Conservation (phyloP, 108 stramenopile genomes). For the Fistulifera pelliculosa region DNA sequence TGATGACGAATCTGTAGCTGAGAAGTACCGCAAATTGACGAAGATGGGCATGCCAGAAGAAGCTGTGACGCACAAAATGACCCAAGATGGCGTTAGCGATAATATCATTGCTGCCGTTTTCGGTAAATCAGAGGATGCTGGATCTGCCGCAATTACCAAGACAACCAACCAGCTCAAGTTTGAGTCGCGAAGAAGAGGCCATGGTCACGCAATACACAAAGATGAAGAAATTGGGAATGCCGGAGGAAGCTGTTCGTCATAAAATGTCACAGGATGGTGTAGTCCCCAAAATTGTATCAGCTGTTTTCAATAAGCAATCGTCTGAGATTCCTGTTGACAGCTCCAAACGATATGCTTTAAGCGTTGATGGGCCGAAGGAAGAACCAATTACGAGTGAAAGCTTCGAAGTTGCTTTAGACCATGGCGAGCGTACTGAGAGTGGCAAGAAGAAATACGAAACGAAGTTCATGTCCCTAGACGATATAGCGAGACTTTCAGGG, state of each 20-base stretch:
- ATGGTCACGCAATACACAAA: constrained; percentile 41
- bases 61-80: constrained; percentile 72
- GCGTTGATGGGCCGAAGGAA: constrained; percentile 10
- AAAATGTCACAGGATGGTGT: constrained; percentile 70
- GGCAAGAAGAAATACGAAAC: neutral
- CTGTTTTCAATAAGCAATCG: constrained; percentile 19
- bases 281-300: constrained; percentile 47
- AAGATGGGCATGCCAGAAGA: constrained; percentile 67
- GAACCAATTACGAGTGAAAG: constrained; percentile 10
- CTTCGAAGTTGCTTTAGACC: constrained; percentile 3
- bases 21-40: constrained; percentile 60
- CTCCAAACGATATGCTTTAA: too few species aligned
- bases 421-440: neutral
- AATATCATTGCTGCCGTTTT: constrained; percentile 38
- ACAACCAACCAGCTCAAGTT: too few species aligned
- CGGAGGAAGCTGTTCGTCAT: constrained; percentile 62
- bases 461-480: constrained; percentile 25
- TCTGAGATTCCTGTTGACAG: too few species aligned
- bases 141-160: too few species aligned
- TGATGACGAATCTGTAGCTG: constrained; percentile 37
- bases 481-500: constrained; percentile 16
- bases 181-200: constrained; percentile 36
- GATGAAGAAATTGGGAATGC: constrained; percentile 62
- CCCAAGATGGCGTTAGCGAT: constrained; percentile 40
- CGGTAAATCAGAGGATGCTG: too few species aligned